Evolutionary conservation across 2,329 filamentous ascomycete species (phyloP).

Genomic region (Talaromyces sp.): DNA sequence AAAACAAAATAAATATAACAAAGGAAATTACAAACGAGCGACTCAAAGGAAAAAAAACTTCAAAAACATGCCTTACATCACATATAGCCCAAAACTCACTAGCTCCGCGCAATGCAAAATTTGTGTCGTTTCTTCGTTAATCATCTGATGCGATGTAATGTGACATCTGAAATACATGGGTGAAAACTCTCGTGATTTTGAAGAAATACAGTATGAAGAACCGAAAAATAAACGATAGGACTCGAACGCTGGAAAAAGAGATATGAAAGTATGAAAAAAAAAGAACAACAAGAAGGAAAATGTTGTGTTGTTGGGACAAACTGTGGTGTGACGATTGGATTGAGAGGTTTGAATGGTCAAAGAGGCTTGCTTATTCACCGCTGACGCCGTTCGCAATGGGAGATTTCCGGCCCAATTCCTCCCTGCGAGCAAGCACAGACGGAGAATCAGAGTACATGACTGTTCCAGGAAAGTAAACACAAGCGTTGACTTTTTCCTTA

Average conservation of each 20-base stretch:
- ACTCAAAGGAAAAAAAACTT: not conserved
- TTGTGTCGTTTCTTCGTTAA: not conserved
- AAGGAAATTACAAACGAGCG: not conserved
- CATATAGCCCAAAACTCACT: not conserved
- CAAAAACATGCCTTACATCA: not conserved
- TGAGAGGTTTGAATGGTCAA: not conserved
- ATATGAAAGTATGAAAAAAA: not conserved
- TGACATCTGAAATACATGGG: not conserved
- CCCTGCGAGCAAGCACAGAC: slow-evolving; percentile 32
- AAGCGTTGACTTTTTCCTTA: slow-evolving; percentile 37
- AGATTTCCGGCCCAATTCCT: slow-evolving; percentile 33
- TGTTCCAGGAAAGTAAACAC: slow-evolving; percentile 46
- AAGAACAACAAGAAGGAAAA: not conserved
- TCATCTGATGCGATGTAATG: not conserved
- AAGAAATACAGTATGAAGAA: not conserved
- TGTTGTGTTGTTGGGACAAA: not conserved
- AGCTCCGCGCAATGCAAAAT: not conserved
- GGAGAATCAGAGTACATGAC: slow-evolving; percentile 48
- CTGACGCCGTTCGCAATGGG: not conserved
- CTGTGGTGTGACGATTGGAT: not conserved
- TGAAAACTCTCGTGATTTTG: not conserved
- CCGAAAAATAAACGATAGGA: not conserved
- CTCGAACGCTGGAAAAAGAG: not conserved
- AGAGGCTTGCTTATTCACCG: not conserved
- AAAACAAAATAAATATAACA: not conserved